phyloP scores from a whole-genome alignment of 2,329 filamentous ascomycete genomes.

The Arachnomyces sp. region DNA sequence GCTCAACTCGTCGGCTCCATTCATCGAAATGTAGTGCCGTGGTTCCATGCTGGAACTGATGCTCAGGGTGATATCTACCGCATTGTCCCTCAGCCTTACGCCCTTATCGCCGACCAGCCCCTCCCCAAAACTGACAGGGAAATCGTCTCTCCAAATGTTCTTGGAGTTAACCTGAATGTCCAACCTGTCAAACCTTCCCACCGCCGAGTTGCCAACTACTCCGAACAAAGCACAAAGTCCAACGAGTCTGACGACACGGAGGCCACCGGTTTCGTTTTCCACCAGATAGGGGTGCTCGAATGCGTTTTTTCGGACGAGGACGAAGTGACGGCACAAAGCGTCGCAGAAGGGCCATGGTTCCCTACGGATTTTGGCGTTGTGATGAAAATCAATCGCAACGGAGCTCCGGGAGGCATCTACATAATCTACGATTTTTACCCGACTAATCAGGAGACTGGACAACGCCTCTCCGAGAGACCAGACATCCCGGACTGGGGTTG shows the following conservation, averaged over 20 bases:
- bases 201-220: neutral
- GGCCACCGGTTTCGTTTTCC: conserved; percentile 4
- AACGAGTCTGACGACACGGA: conserved; percentile 6
- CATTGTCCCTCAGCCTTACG: conserved; percentile 2
- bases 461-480: neutral
- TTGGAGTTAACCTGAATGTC: conserved; percentile 7
- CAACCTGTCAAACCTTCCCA: conserved; percentile 2
- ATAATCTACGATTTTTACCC: conserved; percentile 6
- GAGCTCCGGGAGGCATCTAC: conserved; percentile 1
- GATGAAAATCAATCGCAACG: conserved; percentile 2
- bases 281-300: conserved; percentile 5
- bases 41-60: conserved; percentile 3
- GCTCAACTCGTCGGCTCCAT: neutral
- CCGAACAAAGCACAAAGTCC: conserved; percentile 5
- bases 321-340: neutral
- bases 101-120: neutral
- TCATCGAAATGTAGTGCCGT: conserved; percentile 1
- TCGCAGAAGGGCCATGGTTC: neutral
- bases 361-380: conserved; percentile 4
- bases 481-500: neutral
- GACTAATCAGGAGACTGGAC: neutral
- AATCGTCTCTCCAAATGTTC: neutral
- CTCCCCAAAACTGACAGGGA: neutral
- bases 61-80: conserved; percentile 1
- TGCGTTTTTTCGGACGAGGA: neutral